phyloP scores from a whole-genome alignment of 192 early-diverging fungal species.

The Coemansia sp. region DNA sequence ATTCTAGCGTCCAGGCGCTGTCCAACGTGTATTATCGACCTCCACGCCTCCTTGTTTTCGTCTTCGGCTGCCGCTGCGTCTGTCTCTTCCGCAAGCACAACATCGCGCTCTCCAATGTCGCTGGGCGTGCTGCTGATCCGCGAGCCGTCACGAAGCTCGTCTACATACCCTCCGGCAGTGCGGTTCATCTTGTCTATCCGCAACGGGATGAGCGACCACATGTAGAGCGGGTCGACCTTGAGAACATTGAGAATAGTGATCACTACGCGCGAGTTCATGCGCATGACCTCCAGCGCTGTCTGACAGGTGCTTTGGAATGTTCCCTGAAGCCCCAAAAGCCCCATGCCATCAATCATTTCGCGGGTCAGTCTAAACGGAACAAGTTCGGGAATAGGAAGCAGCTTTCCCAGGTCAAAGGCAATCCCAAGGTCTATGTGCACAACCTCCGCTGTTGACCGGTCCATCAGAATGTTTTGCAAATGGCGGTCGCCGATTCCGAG shows the following conservation, averaged over 20 bases:
- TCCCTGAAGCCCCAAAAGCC: constrained; percentile 77
- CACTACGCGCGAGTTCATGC: constrained; percentile 77
- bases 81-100: constrained; percentile 13
- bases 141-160: constrained; percentile 10
- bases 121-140: constrained; percentile 5
- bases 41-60: constrained; percentile 68
- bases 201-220: constrained; percentile 60
- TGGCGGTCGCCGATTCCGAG: constrained; percentile 95
- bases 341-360: constrained; percentile 89
- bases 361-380: constrained; percentile 92
- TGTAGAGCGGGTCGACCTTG: constrained; percentile 88
- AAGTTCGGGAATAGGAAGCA: constrained; percentile 82
- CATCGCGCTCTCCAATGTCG: constrained; percentile 2
- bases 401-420: constrained; percentile 92
- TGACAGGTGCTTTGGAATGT: constrained; percentile 78
- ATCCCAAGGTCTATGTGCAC: constrained; percentile 98
- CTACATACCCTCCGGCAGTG: constrained; percentile 25
- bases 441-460: constrained; percentile 76
- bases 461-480: constrained; percentile 89
- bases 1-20: constrained; percentile 62
- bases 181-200: constrained; percentile 49
- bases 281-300: constrained; percentile 75
- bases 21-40: constrained; percentile 64
- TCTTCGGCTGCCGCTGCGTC: constrained; percentile 17
- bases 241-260: constrained; percentile 92